Evolutionary conservation across 2,329 filamentous ascomycete genomes (phyloP).

Genomic region (Xylariaceae sp.): DNA sequence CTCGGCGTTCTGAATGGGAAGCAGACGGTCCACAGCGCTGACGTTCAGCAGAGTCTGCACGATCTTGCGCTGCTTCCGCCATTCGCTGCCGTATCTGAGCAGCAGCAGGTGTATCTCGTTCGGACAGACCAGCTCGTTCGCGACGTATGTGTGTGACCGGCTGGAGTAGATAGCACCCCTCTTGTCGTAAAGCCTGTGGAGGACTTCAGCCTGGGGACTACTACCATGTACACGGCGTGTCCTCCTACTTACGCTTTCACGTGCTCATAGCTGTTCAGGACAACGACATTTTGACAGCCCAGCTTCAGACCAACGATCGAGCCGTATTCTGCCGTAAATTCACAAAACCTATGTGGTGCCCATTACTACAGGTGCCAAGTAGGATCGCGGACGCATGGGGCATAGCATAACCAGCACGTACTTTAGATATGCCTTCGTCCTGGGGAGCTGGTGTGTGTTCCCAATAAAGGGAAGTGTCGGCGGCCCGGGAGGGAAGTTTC

Average conservation of each 20-base stretch:
- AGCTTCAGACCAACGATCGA: conserved; percentile 3
- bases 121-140: conserved; percentile 1
- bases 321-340: conserved; percentile 1
- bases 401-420: neutral
- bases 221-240: neutral
- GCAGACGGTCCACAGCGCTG: neutral
- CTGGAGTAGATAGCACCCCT: conserved; percentile 2
- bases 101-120: conserved; percentile 1
- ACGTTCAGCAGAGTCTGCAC: conserved; percentile 1
- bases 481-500: conserved; percentile 1
- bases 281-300: conserved; percentile 2
- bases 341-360: neutral
- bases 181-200: neutral
- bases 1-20: conserved; percentile 1
- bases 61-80: conserved; percentile 1
- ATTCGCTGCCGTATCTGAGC: neutral
- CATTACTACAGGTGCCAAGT: neutral
- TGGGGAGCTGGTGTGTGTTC: neutral
- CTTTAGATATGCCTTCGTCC: neutral
- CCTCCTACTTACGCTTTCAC: conserved; percentile 2
- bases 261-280: conserved; percentile 3
- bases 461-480: conserved; percentile 1
- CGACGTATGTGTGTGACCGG: neutral
- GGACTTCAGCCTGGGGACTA: neutral
- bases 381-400: neutral